These are phyloP conservation scores for Citrullus mucosospermus DNA, from an alignment of 306 rosid genomes.

Conservation along the genomic window DNA sequence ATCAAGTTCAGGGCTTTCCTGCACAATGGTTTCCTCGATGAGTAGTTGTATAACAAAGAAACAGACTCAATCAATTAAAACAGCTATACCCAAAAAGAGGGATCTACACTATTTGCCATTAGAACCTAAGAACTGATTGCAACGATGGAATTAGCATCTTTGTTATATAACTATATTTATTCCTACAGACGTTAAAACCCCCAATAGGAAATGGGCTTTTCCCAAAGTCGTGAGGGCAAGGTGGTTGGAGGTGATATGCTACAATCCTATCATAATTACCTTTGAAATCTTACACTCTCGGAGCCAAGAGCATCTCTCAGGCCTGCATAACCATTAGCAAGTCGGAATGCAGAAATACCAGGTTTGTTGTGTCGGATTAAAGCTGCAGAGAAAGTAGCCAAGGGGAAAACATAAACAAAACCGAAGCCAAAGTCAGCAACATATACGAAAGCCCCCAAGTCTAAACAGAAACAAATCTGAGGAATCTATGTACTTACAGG, in stretches of 20 bases:
- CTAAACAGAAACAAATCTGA: neutral
- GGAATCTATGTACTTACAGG: constrained; percentile 40
- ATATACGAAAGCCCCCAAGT: neutral
- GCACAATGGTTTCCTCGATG: constrained; percentile 11
- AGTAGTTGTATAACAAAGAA: neutral
- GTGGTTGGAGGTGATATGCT: neutral
- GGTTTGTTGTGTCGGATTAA: constrained; percentile 75
- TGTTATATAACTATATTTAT: neutral
- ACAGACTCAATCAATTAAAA: neutral
- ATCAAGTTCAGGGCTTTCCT: constrained; percentile 93
- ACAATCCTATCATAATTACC: constrained; percentile 26
- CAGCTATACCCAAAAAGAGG: neutral
- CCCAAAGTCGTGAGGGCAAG: neutral
- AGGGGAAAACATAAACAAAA: constrained; percentile 15
- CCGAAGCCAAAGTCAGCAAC: neutral
- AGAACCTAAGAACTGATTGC: neutral
- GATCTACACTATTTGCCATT: neutral
- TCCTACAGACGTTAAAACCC: neutral
- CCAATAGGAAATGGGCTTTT: neutral
- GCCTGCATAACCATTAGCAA: constrained; percentile 82
- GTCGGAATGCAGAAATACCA: constrained; percentile 60
- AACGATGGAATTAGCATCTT: neutral
- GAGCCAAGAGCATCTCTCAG: constrained; percentile 63
- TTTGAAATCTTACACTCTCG: constrained; percentile 80
- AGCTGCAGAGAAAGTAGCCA: constrained; percentile 25